These are phyloP conservation scores for Macaranga tanarius DNA, from an alignment of 441 rosid species.

Conservation along the genomic window DNA sequence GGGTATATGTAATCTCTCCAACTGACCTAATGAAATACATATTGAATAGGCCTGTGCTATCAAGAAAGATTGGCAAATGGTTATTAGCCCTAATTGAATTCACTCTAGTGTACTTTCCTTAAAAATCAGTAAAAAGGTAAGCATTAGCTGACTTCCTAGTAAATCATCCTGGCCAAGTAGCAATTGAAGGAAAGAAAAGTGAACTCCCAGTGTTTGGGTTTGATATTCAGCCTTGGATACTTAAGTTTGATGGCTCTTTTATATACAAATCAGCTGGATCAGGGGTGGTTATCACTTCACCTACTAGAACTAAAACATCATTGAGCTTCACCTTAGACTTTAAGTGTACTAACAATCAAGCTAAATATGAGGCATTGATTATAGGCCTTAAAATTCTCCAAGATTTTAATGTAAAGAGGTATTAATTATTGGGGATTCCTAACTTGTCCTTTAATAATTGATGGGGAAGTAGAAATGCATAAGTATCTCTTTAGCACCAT, in stretches of 20 bases:
- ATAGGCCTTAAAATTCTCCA: neutral
- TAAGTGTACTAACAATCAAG: no score
- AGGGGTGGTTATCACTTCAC: neutral
- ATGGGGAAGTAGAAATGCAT: neutral
- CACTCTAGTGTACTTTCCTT: neutral
- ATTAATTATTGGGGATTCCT: neutral
- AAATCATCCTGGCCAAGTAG: neutral
- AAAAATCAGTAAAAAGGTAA: neutral
- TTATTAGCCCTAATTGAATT: neutral
- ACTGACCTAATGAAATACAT: no score
- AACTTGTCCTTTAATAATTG: neutral
- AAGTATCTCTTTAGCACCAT: neutral
- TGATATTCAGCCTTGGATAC: neutral
- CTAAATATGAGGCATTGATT: no score
- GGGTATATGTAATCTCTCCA: no score
- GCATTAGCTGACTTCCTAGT: neutral
- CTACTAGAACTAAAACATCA: neutral
- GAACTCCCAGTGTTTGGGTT: no score
- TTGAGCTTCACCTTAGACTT: no score
- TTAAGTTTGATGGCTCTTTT: neutral
- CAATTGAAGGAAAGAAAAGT: neutral
- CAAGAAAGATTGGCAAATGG: neutral
- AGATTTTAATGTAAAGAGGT: neutral
- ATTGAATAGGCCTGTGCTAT: neutral
- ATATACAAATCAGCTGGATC: neutral